Evolutionary conservation across 257 asterid species (phyloP), one percentile per base, ranked within the genome.

Genomic region (Haberlea rhodopensis): DNA sequence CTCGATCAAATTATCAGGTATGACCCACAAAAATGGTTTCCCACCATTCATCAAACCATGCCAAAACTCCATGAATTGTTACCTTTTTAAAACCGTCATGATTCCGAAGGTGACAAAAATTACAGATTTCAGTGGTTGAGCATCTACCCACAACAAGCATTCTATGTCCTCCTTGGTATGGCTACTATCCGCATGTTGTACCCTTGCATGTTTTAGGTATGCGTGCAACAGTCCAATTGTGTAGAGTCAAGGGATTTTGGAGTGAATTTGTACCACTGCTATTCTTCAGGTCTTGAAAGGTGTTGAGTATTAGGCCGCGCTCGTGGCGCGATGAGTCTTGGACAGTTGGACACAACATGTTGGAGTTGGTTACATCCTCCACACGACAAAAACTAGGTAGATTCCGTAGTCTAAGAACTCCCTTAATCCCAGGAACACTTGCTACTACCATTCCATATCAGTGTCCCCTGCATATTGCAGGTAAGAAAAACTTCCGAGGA

Each of bases 231-330:
- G 83, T 28, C 83, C 83, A 7, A 74, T 62, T 6, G 77, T 25
- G 69, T 74, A 78, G 8, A 78, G 69, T 7, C 68, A 64, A 22
- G 66, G 67, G 21, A 68, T 23, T 20, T 51, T 26, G 0, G 54
- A 58, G 24, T 72, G 65, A 13, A 78, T 74, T 6, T 74, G 73
- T 6, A 75, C 27, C 48, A 78, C 22, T 32, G 65, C 53, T 5
- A 59, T 4, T 57, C 77, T 74, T 78, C 83, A 78, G 66, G 26
- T 78, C 73, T 67, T 74, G 77, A 8, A 59, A 74, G 2, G 80
- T 71, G 73, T 78, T 74, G 26, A 74, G 72, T 19, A 76, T 76
- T 43, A 76, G 72, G 23, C 75, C 72, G 77, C 74, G 5, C 29
- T 62, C 8, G 68, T 32, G n/a, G 65, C 67, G 20, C 46, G 65